Percentiles rank a stretch among this genome's conserved stretches.
These are phyloP conservation scores for Podaxis sp. DNA, from an alignment of 768 basidiomycete genomes.

Conservation along the genomic window DNA sequence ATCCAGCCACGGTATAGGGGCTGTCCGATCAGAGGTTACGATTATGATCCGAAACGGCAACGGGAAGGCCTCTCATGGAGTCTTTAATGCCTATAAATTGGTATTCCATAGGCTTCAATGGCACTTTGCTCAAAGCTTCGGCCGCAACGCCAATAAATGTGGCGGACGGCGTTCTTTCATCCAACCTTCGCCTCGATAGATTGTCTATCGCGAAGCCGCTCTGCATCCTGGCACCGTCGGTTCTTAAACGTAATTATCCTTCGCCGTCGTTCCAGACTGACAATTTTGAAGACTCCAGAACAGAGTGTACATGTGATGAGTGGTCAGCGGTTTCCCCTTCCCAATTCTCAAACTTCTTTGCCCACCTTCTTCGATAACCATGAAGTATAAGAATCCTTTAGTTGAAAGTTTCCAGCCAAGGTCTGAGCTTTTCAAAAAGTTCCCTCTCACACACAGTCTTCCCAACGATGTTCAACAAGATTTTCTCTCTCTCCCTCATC, in stretches of 20 bases:
- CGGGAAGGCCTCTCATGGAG: too few relatives aligned
- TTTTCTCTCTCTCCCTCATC: not conserved
- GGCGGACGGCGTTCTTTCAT: not conserved
- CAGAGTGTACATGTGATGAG: not conserved
- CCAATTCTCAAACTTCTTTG: not conserved
- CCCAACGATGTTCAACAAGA: slow-evolving; percentile 3
- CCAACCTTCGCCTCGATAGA: not conserved
- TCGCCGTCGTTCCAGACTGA: not conserved
- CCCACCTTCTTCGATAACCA: not conserved
- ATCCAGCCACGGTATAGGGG: not conserved
- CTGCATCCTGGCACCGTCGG: not conserved
- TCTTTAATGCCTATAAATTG: too few relatives aligned
- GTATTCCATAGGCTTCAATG: too few relatives aligned
- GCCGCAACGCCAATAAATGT: not conserved
- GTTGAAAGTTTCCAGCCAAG: not conserved
- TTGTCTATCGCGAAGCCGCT: not conserved
- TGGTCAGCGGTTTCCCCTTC: not conserved
- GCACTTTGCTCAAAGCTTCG: too few relatives aligned
- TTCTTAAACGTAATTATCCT: not conserved
- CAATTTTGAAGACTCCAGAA: not conserved
- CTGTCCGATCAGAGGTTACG: too few relatives aligned
- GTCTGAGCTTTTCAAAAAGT: not conserved
- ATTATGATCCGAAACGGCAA: too few relatives aligned
- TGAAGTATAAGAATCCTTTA: not conserved
- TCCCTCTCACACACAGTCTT: not conserved